A percentile compares a stretch with the other conserved stretches of the same genome.
Conservation (phyloP, 192 early-diverging fungal genomes). For the Phlyctochytrium bullatum region DNA sequence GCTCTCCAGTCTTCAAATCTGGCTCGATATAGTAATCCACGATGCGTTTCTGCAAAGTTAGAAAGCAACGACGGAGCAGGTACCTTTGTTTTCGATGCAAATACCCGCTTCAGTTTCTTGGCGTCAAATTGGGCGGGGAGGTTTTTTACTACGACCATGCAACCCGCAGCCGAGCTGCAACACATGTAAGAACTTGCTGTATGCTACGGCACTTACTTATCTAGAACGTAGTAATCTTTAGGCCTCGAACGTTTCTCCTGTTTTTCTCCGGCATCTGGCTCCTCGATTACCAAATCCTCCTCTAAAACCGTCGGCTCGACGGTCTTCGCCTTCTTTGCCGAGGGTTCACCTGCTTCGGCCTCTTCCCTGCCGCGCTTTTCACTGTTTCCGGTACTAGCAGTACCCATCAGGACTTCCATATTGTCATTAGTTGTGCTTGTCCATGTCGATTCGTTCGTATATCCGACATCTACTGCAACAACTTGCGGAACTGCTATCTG, state of each 20-base stretch:
- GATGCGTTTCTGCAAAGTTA: constrained; percentile 28
- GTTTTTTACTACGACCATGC: constrained; percentile 23
- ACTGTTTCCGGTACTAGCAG: too few species aligned
- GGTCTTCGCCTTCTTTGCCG: too few species aligned
- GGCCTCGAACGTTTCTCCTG: background rate
- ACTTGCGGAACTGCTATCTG: constrained; percentile 3
- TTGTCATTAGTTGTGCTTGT: constrained; percentile 1
- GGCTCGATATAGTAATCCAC: constrained; percentile 43
- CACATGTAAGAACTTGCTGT: background rate
- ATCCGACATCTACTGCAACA: background rate
- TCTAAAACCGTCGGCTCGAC: too few species aligned
- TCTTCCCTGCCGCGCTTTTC: too few species aligned
- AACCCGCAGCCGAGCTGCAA: constrained; percentile 30
- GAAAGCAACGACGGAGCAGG: background rate
- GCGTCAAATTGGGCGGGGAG: constrained; percentile 15
- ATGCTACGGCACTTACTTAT: constrained; percentile 6
- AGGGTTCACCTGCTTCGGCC: too few species aligned
- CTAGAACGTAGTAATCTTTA: constrained; percentile 16
- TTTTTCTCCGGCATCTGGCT: background rate
- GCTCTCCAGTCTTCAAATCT: constrained; percentile 35
- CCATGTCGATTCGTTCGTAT: constrained; percentile 4
- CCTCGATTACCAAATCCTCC: background rate
- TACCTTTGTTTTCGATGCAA: constrained; percentile 13
- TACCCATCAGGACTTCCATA: too few species aligned
- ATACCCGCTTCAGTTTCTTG: constrained; percentile 17